Percentiles rank a stretch among this genome's conserved stretches.
phyloP scores from a whole-genome alignment of 805 yeast species.

The Starmerella potacharoeniae region DNA sequence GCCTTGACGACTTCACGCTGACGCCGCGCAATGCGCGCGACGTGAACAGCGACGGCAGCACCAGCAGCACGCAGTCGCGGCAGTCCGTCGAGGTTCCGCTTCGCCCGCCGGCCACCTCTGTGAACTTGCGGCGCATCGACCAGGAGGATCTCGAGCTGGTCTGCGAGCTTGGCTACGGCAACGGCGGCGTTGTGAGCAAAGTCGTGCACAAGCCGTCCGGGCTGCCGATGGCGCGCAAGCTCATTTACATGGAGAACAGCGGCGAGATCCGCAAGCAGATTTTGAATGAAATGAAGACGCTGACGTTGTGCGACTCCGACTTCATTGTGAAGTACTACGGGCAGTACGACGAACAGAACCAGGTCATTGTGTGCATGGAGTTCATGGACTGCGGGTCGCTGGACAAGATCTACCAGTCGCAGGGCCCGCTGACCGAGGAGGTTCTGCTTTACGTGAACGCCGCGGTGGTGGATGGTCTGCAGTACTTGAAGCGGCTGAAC shows the following conservation, averaged over 20 bases:
- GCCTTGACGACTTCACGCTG: neutral
- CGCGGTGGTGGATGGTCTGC: slow-evolving; percentile 68
- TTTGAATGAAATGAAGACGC: slow-evolving; percentile 73
- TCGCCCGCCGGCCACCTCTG: neutral
- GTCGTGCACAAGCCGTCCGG: slow-evolving; percentile 83
- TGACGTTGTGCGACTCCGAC: slow-evolving; percentile 76
- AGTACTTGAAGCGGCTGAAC: slow-evolving; percentile 70
- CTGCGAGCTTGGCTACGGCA: slow-evolving; percentile 80
- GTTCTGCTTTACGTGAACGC: slow-evolving; percentile 64
- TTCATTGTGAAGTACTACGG: slow-evolving; percentile 86
- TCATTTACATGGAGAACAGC: slow-evolving; percentile 75
- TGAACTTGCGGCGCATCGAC: slow-evolving; percentile 22
- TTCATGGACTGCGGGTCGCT: slow-evolving; percentile 91
- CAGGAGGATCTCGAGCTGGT: slow-evolving; percentile 62
- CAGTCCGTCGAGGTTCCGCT: slow-evolving; percentile 4
- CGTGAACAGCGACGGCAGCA: neutral
- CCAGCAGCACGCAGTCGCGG: neutral
- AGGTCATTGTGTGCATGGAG: slow-evolving; percentile 88
- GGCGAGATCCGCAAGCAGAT: slow-evolving; percentile 71
- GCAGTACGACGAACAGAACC: slow-evolving; percentile 58
- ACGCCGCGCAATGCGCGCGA: neutral
- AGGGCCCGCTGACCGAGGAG: slow-evolving; percentile 55
- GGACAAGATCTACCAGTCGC: slow-evolving; percentile 56
- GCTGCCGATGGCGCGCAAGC: slow-evolving; percentile 79
- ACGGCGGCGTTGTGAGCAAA: slow-evolving; percentile 84